Base-by-base conservation (phyloP, 179 eudicot species). In the Camellia oleifera region DNA sequence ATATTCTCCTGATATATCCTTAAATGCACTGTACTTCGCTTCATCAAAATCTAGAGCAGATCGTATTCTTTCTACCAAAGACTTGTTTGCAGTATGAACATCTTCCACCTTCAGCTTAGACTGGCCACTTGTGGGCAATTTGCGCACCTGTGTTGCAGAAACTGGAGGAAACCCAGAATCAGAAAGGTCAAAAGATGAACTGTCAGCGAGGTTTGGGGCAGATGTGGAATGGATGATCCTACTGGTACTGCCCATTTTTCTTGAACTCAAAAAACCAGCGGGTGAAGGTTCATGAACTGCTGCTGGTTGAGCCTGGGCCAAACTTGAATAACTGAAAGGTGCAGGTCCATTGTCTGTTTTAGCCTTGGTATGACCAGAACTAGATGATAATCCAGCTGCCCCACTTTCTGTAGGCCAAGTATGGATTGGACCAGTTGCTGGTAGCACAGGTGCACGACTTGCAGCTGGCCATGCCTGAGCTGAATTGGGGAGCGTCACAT, bases 61-160 rank as follows among this genome's bases (percentile, higher is more conserved):
- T 12, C 91, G 97, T 72, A 95, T 92, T 80, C 88, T 88, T 84
- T 95, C 99, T 61, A 95, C 95, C 83, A 95, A 85, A 72, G 99
- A 89, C 87, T 92, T 94, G 91, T 95, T 95, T 58, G 98, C 94
- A 57, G 91, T 84, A 14, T 90, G 94, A 71, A 91, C 92, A 81
- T 92, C 88, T 76, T 89, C 93, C 60, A 82, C 88, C 75, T 88
- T 94, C 44, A 26, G 61, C 26, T 53, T 50, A 69, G 70, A 48
- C 85, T 83, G 88, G 40, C 71, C 85, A 80, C 75, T 83, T 58
- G 81, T 78, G 18, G 86, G 81, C 77, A 66, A n/a, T 42, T 82
- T 88, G 75, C 84, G 87, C 56, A 84, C 52, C 79, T 88, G 91
- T 48, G 82, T 84, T 79, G 83, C 90, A 11, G 94, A 88, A 75